phyloP scores from a whole-genome alignment of 345 rosid species.

The Murraya paniculata region DNA sequence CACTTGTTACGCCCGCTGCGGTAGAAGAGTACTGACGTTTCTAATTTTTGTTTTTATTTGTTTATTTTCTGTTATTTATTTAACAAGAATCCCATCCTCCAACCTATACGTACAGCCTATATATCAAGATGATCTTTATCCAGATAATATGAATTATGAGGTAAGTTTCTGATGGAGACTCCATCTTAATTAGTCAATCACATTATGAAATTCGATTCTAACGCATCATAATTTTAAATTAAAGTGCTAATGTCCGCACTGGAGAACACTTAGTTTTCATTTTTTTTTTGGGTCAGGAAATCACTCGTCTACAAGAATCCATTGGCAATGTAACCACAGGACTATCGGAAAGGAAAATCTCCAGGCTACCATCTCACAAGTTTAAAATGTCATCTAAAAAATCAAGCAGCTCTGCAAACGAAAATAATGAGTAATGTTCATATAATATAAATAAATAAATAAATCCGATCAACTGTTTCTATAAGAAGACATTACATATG shows the following conservation, averaged over 20 bases:
- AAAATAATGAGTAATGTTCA: not conserved
- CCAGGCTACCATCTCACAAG: not conserved
- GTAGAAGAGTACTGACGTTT: not conserved
- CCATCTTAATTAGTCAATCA: not conserved
- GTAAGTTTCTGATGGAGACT: not conserved
- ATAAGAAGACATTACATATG: too few relatives aligned
- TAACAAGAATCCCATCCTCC: too few relatives aligned
- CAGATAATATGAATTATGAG: constrained; percentile 5
- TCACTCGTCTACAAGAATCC: not conserved
- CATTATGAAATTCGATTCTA: not conserved
- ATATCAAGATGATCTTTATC: not conserved
- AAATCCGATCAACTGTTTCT: too few relatives aligned
- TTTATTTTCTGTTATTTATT: not conserved
- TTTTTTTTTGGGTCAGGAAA: not conserved
- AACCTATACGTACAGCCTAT: not conserved
- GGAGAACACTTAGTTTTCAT: not conserved
- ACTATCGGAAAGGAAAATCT: constrained; percentile 1
- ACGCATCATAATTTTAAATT: too few relatives aligned
- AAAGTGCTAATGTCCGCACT: not conserved
- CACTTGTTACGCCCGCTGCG: not conserved
- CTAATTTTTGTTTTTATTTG: not conserved
- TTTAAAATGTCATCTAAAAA: not conserved
- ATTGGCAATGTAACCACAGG: not conserved
- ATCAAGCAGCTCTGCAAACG: not conserved
- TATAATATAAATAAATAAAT: too few relatives aligned